Evolutionary conservation across 148 eudicot species (phyloP), one percentile per base, ranked within the genome.

Genomic region (Amaranthus palmeri): DNA sequence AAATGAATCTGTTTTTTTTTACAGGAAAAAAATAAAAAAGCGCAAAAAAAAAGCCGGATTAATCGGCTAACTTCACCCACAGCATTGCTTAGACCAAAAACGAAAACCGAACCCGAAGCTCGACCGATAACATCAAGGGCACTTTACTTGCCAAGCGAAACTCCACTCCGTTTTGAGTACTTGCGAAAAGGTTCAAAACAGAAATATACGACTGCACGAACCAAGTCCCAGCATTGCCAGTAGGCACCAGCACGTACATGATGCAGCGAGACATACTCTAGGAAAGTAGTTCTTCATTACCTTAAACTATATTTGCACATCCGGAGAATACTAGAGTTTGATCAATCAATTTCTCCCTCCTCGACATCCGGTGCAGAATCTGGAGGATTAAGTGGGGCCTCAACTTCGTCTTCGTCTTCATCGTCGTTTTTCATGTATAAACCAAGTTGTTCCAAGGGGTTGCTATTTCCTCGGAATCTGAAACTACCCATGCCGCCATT

Each of bases 361-460:
- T 89, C 93, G 1, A 78, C 80, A 71, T 86, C 88, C 25, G 8
- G 48, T 57, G 83, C 74, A 3, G 76, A 54, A 36, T 54, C 79
- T 15, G 80, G 81, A 68, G 41, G 74, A 52, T 76, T 73, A 15
- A 61, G 76, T 15, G 86, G 81, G 64, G 83, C 81, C 36, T 86
- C 86, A 40, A 66, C 81, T 60, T 91, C 92, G 54, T 88, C 96
- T 4, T 91, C 96, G 45, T 88, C 98, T 0, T 89, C 98, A 5
- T 86, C 99, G 5, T 95, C 97, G 55, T 72, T 81, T 80, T 89
- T 95, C 87, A 90, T 88, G 86, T 85, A 95, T 48, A 95, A 78
- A 17, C 99, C 99, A 54, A 91, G 93, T 76, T 88, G 93, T 80
- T 95, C 99, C 84, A 95, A 74, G 25, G 97, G 92, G 72, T 95